These are phyloP conservation scores for Lineolata rhizophorae DNA, from an alignment of 495 filamentous ascomycete genomes.

Conservation along the genomic window DNA sequence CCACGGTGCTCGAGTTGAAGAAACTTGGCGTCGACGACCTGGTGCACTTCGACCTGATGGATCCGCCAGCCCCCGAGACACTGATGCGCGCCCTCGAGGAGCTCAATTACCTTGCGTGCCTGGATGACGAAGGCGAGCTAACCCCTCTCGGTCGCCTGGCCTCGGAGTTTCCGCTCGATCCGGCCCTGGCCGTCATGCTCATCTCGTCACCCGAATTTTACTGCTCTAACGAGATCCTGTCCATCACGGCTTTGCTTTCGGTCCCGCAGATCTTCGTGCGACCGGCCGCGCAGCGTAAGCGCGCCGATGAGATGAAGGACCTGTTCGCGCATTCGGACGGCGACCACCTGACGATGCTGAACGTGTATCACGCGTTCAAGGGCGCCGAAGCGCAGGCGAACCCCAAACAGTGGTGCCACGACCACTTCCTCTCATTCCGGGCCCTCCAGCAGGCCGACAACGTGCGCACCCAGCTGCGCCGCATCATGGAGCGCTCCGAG, in stretches of 20 bases:
- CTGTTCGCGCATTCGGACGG: slow-evolving; percentile 84
- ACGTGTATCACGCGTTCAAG: slow-evolving; percentile 97
- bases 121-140: slow-evolving; percentile 88
- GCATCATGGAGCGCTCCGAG: slow-evolving; percentile 86
- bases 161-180: slow-evolving; percentile 91
- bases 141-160: slow-evolving; percentile 70
- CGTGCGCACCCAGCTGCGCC: slow-evolving; percentile 70
- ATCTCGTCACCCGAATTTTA: slow-evolving; percentile 95
- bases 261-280: slow-evolving; percentile 89
- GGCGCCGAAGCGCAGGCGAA: slow-evolving; percentile 46
- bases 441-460: slow-evolving; percentile 83
- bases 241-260: slow-evolving; percentile 80
- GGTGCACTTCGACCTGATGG: slow-evolving; percentile 97
- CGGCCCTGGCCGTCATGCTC: slow-evolving; percentile 89
- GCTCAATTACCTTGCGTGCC: slow-evolving; percentile 87
- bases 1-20: slow-evolving; percentile 89
- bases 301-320: slow-evolving; percentile 95
- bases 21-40: slow-evolving; percentile 91
- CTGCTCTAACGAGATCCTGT: slow-evolving; percentile 96
- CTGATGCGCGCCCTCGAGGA: slow-evolving; percentile 97
- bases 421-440: slow-evolving; percentile 86
- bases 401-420: slow-evolving; percentile 79
- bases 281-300: slow-evolving; percentile 58
- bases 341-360: slow-evolving; percentile 88
- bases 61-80: slow-evolving; percentile 93